These are phyloP conservation scores for Apiospora aurea DNA, from an alignment of 2,329 filamentous ascomycete genomes.

Conservation along the genomic window DNA sequence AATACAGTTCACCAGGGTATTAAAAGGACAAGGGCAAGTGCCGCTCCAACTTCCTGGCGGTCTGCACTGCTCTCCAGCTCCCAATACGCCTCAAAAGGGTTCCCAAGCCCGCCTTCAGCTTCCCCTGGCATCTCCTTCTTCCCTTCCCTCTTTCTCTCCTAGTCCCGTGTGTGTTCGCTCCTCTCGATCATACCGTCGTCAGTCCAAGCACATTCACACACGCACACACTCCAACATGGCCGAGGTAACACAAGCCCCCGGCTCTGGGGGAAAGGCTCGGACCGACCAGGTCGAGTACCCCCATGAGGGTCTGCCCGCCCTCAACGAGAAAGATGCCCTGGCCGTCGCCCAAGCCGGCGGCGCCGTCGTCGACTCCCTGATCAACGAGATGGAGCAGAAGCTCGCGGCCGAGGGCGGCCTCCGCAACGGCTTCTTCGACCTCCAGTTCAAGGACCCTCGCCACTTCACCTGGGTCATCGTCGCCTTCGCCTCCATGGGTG, in stretches of 20 bases:
- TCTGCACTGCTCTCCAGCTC: not conserved
- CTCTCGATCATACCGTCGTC: not conserved
- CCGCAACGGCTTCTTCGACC: slow-evolving; percentile 54
- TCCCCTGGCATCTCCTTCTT: not conserved
- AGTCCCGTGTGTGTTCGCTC: not conserved
- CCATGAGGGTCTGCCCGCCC: slow-evolving; percentile 31
- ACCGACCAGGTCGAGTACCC: slow-evolving; percentile 37
- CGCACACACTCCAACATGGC: slow-evolving; percentile 24
- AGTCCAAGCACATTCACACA: not conserved
- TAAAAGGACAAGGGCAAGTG: slow-evolving; percentile 16
- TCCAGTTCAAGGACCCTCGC: slow-evolving; percentile 66
- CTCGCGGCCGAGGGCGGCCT: slow-evolving; percentile 42
- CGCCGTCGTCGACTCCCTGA: slow-evolving; percentile 48
- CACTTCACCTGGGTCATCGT: slow-evolving; percentile 74
- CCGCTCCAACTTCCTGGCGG: not conserved
- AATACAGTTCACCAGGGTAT: slow-evolving; percentile 15
- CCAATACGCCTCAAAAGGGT: slow-evolving; percentile 18
- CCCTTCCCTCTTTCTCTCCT: not conserved
- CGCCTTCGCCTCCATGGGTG: slow-evolving; percentile 77
- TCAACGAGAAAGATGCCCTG: slow-evolving; percentile 43
- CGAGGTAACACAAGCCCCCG: slow-evolving; percentile 26
- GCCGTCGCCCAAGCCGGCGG: slow-evolving; percentile 46
- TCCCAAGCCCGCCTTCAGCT: not conserved
- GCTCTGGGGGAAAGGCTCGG: slow-evolving; percentile 26
- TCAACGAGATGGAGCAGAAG: slow-evolving; percentile 51